Conservation (phyloP, 371 early-diverging fungal genomes). For the Zychaea mexicana region DNA sequence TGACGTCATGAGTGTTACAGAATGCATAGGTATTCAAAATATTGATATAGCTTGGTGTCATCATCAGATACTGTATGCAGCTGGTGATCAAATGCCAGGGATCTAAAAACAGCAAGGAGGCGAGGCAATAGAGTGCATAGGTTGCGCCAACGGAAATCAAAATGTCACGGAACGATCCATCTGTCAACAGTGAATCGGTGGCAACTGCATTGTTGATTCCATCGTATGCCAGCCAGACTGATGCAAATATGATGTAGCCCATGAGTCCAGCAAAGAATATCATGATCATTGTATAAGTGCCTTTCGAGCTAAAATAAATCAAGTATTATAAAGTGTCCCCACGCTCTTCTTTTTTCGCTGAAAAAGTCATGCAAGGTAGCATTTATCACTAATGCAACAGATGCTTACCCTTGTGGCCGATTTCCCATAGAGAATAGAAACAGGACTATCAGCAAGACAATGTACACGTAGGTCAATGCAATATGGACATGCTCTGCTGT, state of each 20-base stretch:
- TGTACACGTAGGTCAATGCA: conserved; percentile 60
- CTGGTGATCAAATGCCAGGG: conserved; percentile 96
- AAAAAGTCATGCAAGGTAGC: background rate
- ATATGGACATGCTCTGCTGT: conserved; percentile 34
- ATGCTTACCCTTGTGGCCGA: conserved; percentile 72
- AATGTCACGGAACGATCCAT: conserved; percentile 78
- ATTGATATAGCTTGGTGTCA: conserved; percentile 85
- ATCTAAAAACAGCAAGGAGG: conserved; percentile 79
- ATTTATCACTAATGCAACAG: background rate
- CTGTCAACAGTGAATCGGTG: conserved; percentile 24
- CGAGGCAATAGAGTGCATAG: conserved; percentile 80
- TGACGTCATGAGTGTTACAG: conserved; percentile 91
- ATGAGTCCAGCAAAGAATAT: conserved; percentile 57
- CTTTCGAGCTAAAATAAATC: conserved; percentile 27
- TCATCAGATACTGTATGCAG: conserved; percentile 82
- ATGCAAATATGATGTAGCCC: conserved; percentile 59
- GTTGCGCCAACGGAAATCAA: conserved; percentile 82
- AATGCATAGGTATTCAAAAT: conserved; percentile 93
- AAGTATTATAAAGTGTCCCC: background rate
- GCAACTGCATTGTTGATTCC: conserved; percentile 21
- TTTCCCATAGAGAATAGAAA: conserved; percentile 81
- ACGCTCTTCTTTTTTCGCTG: too few relatives aligned
- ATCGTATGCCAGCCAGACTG: conserved; percentile 41
- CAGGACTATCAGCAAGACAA: conserved; percentile 44
- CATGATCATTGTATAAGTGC: conserved; percentile 49